Conservation (phyloP, 768 basidiomycete genomes). For the Xerocomellus intermedius region DNA sequence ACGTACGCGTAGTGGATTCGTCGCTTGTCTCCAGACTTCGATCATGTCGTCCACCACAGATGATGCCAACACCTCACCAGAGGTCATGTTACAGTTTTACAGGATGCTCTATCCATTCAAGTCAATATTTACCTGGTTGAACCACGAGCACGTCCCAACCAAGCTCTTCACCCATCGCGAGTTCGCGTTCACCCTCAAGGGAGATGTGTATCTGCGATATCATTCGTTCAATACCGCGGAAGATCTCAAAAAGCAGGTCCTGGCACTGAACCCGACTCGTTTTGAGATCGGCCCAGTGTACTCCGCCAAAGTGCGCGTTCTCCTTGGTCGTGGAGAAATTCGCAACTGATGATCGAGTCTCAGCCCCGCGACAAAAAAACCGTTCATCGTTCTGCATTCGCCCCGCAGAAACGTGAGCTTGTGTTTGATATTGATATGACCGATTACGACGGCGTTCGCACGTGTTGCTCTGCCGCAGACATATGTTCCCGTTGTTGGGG, state of each 20-base stretch:
- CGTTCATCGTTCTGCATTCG: conserved; percentile 62
- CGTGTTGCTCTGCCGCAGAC: conserved; percentile 87
- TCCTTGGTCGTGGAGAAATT: neutral
- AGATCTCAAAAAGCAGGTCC: conserved; percentile 89
- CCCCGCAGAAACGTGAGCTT: conserved; percentile 81
- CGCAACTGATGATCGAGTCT: neutral
- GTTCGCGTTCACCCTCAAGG: conserved; percentile 89
- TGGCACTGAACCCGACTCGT: conserved; percentile 81
- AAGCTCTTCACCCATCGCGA: conserved; percentile 91
- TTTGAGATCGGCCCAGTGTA: conserved; percentile 98
- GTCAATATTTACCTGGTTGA: conserved; percentile 91
- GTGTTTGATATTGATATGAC: conserved; percentile 99
- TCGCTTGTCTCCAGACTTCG: neutral
- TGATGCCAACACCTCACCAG: conserved; percentile 42
- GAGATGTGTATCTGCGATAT: conserved; percentile 67
- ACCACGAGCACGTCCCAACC: conserved; percentile 80
- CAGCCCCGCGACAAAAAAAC: conserved; percentile 91
- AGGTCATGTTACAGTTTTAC: conserved; percentile 80
- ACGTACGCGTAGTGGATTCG: neutral
- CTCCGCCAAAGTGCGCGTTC: conserved; percentile 67
- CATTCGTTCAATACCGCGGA: conserved; percentile 84
- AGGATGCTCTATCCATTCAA: conserved; percentile 92
- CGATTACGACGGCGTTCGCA: conserved; percentile 93
- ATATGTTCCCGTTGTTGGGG: conserved; percentile 95
- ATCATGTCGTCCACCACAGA: conserved; percentile 15